phyloP scores from a whole-genome alignment of 345 rosid genomes.

The Zanthoxylum bungeanum region DNA sequence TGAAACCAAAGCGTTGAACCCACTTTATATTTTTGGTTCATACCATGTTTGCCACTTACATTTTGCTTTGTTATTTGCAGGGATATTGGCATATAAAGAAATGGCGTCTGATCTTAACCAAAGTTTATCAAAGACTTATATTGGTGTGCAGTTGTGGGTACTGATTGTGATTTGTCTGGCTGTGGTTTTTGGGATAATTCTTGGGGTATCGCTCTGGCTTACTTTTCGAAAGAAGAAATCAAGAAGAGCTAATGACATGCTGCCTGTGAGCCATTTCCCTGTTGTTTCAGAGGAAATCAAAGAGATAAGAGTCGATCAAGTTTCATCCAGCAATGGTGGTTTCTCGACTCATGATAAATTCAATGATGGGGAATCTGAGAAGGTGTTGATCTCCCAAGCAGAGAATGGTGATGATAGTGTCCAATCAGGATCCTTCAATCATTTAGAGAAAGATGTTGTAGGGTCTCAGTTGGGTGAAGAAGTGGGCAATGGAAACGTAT shows the following conservation, averaged over 20 bases:
- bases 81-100: constrained; percentile 26
- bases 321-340: constrained; percentile 51
- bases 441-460: constrained; percentile 39
- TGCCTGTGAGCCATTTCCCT: constrained; percentile 50
- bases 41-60: neutral
- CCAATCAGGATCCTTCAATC: constrained; percentile 56
- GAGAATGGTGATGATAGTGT: constrained; percentile 58
- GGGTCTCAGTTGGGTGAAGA: constrained; percentile 54
- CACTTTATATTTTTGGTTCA: neutral
- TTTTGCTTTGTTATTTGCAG: constrained; percentile 29
- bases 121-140: constrained; percentile 49
- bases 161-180: constrained; percentile 59
- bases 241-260: constrained; percentile 38
- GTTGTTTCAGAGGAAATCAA: constrained; percentile 70
- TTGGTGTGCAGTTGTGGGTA: constrained; percentile 71
- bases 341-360: constrained; percentile 41
- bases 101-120: constrained; percentile 67
- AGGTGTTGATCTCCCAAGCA: constrained; percentile 35
- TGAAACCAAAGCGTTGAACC: neutral
- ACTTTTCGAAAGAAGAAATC: constrained; percentile 76
- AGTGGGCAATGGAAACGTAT: constrained; percentile 25
- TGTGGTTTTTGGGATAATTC: constrained; percentile 47
- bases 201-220: constrained; percentile 68
- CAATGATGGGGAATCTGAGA: constrained; percentile 61
- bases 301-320: constrained; percentile 82